Evolutionary conservation across 2,329 filamentous ascomycete genomes (phyloP), one percentile per base, ranked within the genome.

Genomic region (Nemania bipapillata): DNA sequence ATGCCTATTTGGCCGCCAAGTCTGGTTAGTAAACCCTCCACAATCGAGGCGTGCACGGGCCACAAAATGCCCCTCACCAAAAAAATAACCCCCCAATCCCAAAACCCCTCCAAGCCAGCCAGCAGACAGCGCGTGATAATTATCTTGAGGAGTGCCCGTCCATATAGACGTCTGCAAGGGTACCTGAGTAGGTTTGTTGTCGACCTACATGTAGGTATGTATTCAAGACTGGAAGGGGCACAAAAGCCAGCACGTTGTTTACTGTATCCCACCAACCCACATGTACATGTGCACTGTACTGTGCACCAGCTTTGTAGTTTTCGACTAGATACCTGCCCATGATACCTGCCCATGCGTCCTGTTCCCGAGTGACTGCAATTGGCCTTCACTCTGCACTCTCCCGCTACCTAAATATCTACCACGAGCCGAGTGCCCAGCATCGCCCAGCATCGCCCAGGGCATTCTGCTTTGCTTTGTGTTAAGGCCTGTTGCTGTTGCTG

Each of bases 31-130:
- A 47, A n/a, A 24, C 28, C 37, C 66, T 61, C 62, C 66, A 61
- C 42, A 45, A 60, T 40, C 24, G 3, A 8, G 28, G 7, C 5
- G 22, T 35, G 62, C 57, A 69, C 66, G 57, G 62, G 32, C 62
- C 66, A 69, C 30, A 37, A 1, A 15, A 52, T 26, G 30, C 35
- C 40, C 28, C 17, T 56, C 53, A 30, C 53, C n/a, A 28, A 26
- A 40, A 37, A 56, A 56, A 40, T 22, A 37, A 37, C 4, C 30
- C 53, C 50, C 53, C 53, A 6, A 40, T 56, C 53, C 5, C 11
- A 24, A 56, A 56, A 56, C 53, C 53, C 53, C 53, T 56, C 53
- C 53, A 56, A 56, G 32, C 53, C 30, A 20, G 49, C 49, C 7
- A 45, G 40, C 40, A 45, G 40, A 45, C 4, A 20, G 15, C 12